These are phyloP conservation scores for Dipteronia dyeriana DNA, from an alignment of 345 rosid species.

Conservation along the genomic window DNA sequence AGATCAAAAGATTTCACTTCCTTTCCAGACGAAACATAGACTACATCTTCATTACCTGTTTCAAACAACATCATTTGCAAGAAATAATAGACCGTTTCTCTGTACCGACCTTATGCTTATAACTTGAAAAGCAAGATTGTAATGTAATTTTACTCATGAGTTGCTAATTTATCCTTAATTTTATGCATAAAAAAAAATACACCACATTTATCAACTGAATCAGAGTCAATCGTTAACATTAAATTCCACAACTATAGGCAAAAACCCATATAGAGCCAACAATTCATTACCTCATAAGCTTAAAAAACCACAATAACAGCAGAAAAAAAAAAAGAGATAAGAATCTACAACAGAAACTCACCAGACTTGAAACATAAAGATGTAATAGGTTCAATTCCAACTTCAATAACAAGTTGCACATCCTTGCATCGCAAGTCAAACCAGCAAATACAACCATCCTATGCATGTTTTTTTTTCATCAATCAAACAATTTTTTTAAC, in stretches of 20 bases:
- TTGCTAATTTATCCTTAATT: too few species aligned
- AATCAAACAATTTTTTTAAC: neutral
- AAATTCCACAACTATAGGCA: neutral
- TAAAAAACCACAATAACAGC: neutral
- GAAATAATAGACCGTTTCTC: neutral
- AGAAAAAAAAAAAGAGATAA: neutral
- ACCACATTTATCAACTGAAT: neutral
- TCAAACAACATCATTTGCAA: neutral
- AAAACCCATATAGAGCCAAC: neutral
- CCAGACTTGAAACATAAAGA: constrained; percentile 84
- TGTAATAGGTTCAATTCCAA: constrained; percentile 65
- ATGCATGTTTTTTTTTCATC: too few species aligned
- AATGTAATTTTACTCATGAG: too few species aligned
- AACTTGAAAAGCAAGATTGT: neutral
- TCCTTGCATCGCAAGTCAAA: constrained; percentile 93
- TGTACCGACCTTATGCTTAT: neutral
- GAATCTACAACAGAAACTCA: constrained; percentile 13
- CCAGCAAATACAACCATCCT: constrained; percentile 96
- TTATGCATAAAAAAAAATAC: neutral
- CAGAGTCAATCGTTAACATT: neutral
- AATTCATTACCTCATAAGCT: neutral
- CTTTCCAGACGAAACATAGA: constrained; percentile 66
- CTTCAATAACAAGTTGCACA: constrained; percentile 60
- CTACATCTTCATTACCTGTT: constrained; percentile 73
- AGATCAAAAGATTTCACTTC: constrained; percentile 83